These are phyloP conservation scores for Stephania yunnanensis DNA, from an alignment of 164 flowering plant genomes.

Conservation along the genomic window DNA sequence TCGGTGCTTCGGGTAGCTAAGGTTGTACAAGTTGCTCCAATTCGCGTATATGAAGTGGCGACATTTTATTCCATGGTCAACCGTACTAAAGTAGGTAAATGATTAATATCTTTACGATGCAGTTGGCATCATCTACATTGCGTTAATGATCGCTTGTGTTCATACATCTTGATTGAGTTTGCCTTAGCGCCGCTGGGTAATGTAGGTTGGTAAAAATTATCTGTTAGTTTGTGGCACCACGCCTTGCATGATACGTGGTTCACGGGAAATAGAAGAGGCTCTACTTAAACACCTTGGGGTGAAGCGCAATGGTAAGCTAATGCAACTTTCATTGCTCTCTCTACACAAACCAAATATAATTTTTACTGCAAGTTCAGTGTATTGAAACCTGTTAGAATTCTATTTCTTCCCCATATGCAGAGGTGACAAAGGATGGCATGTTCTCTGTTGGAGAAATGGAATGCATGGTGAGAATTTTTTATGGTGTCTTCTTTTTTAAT, in stretches of 20 bases:
- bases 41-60: conserved; percentile 97
- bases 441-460: conserved; percentile 99
- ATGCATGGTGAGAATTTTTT: conserved; percentile 99
- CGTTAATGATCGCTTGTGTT: conserved; percentile 6
- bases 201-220: conserved; percentile 94
- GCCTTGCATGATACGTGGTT: conserved; percentile 99
- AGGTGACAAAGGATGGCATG: conserved; percentile 92
- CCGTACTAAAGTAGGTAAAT: conserved; percentile 61
- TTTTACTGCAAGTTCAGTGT: too few relatives aligned
- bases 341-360: too few relatives aligned
- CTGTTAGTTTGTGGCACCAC: conserved; percentile 96
- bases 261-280: too few relatives aligned
- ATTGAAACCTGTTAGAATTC: too few relatives aligned
- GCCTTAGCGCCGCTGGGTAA: conserved; percentile 6
- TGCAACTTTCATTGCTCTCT: too few relatives aligned
- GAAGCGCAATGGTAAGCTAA: conserved; percentile 80
- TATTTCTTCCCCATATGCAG: too few relatives aligned
- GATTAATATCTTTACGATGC: background rate
- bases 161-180: background rate
- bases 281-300: conserved; percentile 91
- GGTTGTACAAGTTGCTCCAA: conserved; percentile 90
- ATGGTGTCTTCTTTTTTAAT: too few relatives aligned
- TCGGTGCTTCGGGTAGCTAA: conserved; percentile 89
- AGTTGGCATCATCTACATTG: background rate
- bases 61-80: conserved; percentile 99